phyloP scores from a whole-genome alignment of 306 rosid genomes.

The Gynostemma pentaphyllum region DNA sequence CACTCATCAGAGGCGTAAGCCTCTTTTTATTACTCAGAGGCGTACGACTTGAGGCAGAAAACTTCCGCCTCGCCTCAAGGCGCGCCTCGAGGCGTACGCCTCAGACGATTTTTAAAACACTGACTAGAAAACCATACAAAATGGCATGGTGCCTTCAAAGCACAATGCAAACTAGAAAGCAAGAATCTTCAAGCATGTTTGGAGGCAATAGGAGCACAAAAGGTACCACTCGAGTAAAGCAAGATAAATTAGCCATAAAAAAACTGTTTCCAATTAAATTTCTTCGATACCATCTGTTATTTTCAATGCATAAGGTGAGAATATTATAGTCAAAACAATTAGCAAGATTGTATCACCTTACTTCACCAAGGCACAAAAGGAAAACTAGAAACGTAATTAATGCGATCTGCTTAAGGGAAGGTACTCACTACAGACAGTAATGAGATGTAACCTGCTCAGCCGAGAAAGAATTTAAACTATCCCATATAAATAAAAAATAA shows the following conservation, averaged over 20 bases:
- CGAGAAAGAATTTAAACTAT: too few relatives aligned
- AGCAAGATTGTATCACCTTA: neutral
- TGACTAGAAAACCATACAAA: too few relatives aligned
- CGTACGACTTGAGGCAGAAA: too few relatives aligned
- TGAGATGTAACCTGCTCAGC: neutral
- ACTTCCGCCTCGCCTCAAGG: too few relatives aligned
- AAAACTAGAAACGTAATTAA: neutral
- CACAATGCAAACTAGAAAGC: neutral
- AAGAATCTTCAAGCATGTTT: neutral
- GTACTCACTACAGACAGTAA: neutral
- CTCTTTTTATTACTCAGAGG: too few relatives aligned
- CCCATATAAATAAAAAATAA: too few relatives aligned
- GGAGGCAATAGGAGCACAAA: neutral
- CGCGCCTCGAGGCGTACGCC: too few relatives aligned
- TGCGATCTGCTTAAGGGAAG: neutral
- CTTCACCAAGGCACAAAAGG: neutral
- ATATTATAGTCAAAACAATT: neutral
- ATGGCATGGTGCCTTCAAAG: neutral
- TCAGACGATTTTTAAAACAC: too few relatives aligned
- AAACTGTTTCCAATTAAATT: neutral
- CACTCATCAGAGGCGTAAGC: too few relatives aligned
- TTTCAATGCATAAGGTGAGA: neutral
- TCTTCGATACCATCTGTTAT: neutral
- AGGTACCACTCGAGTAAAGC: neutral
- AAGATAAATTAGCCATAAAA: neutral